Evolutionary conservation across 1,139 yeast genomes (phyloP).

Genomic region (Saccharomyces hybrid): DNA sequence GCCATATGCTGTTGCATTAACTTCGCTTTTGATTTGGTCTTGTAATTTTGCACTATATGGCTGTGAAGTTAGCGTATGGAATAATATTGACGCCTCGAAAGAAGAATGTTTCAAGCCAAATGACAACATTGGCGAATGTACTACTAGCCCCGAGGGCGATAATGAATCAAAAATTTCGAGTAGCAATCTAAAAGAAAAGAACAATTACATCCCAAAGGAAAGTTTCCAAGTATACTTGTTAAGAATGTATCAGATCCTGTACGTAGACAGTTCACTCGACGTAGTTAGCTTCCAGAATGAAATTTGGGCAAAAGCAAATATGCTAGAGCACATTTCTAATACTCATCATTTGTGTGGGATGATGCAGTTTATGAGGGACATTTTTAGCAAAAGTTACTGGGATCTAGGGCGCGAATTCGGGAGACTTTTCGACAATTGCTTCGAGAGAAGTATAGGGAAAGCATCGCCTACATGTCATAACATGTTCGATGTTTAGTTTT

Average conservation of each 20-base stretch:
- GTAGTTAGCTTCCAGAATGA: slow-evolving; percentile 35
- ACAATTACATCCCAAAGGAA: slow-evolving; percentile 22
- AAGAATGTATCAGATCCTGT: slow-evolving; percentile 16
- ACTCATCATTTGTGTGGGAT: slow-evolving; percentile 48
- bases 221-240: slow-evolving; percentile 18
- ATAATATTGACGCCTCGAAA: slow-evolving; percentile 25
- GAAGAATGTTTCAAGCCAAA: not conserved
- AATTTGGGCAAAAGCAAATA: slow-evolving; percentile 26
- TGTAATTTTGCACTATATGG: slow-evolving; percentile 48
- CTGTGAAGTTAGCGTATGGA: slow-evolving; percentile 43
- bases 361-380: slow-evolving; percentile 41
- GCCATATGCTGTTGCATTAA: slow-evolving; percentile 47
- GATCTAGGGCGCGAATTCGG: slow-evolving; percentile 55
- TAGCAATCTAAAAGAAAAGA: slow-evolving; percentile 31
- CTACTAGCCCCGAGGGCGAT: not conserved
- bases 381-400: slow-evolving; percentile 48
- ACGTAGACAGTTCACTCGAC: slow-evolving; percentile 16
- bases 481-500: slow-evolving; percentile 35
- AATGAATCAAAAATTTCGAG: slow-evolving; percentile 8
- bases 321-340: slow-evolving; percentile 30
- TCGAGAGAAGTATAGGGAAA: slow-evolving; percentile 49
- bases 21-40: slow-evolving; percentile 51
- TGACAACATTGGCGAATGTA: not conserved
- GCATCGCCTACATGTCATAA: slow-evolving; percentile 43
- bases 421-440: slow-evolving; percentile 49